Base-by-base conservation (phyloP, 805 yeast genomes). In the Candida jianshihensis region DNA sequence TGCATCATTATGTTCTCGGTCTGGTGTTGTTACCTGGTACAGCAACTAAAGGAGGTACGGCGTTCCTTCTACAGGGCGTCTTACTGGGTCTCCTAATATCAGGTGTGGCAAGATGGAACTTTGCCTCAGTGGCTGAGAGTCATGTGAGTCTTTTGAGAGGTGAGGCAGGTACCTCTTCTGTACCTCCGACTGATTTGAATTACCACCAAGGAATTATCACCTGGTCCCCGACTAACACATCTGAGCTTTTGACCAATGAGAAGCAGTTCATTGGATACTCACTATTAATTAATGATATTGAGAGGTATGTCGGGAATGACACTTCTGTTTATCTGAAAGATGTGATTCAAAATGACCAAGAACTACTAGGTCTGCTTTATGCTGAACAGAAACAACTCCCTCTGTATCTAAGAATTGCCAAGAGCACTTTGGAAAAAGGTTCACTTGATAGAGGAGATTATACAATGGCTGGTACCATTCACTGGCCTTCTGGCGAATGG, bases 21-120 rank as follows among this genome's bases (percentile, higher is more conserved):
- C 61, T 86, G 49, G 44, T 83, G 1, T 63, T 88, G 22, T 66
- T 87, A 4, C 95, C 95, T 0, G 96, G 95, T 0, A 84, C 95
- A 33, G 69, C 76, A 4, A 81, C 88, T 0, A 64, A 75, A 43
- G 86, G 88, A 0, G 54, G 72, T 26, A 67, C 82, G 0, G 85
- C 86, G 0, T 62, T 81, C 47, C 47, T 80, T 13, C 84, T 83
- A 54, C 95, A 87, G 53, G 96, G 96, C 1, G 70, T 88, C 1
- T 60, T 88, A 19, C 55, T 84, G 1, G 97, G 96, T 0, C 63
- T 88, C 30, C 70, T 81, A 33, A 64, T 86, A 12, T 81, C 87
- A 22, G 97, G 97, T 0, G 77, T 85, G 1, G 72, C 89, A 1
- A 63, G 89, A 36, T 88, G 97, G 97, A 96, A 90, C 34, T 75